Conservation (phyloP, 495 filamentous ascomycete genomes). For the Aspergillus campestris region DNA sequence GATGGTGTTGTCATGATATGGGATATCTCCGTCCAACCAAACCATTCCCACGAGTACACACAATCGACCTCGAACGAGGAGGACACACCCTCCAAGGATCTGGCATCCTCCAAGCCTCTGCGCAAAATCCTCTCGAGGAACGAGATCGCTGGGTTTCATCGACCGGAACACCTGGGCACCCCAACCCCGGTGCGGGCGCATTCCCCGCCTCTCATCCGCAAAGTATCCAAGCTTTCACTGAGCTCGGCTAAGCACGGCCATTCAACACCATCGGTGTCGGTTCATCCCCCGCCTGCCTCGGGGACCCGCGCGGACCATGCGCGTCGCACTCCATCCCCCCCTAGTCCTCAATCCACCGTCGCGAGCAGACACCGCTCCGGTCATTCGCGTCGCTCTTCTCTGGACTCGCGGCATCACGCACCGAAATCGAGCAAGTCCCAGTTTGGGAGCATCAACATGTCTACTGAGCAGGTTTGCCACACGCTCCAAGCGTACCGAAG, state of each 20-base stretch:
- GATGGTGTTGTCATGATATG: conserved; percentile 86
- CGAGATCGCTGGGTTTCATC: conserved; percentile 70
- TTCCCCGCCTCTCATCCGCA: conserved; percentile 58
- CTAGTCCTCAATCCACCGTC: conserved; percentile 26
- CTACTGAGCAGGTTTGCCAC: conserved; percentile 73
- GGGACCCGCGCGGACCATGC: conserved; percentile 18
- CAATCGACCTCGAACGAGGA: conserved; percentile 20
- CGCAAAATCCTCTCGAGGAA: conserved; percentile 66
- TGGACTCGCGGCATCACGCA: conserved; percentile 47
- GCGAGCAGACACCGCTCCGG: conserved; percentile 12
- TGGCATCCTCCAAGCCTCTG: conserved; percentile 50
- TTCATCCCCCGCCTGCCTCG: conserved; percentile 26
- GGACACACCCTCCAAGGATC: conserved; percentile 44
- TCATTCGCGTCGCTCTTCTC: conserved; percentile 43
- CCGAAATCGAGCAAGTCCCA: conserved; percentile 46
- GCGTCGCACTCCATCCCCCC: conserved; percentile 40
- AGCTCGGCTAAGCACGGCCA: conserved; percentile 21
- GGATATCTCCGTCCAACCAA: conserved; percentile 46
- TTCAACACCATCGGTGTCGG: conserved; percentile 27
- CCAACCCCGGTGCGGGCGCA: conserved; percentile 46
- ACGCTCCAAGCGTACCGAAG: conserved; percentile 76
- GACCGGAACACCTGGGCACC: conserved; percentile 39
- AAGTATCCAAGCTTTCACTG: conserved; percentile 41
- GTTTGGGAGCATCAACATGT: conserved; percentile 59
- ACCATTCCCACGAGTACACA: conserved; percentile 23